Percentiles rank a stretch among this genome's conserved stretches.
These are phyloP conservation scores for Physaria fendleri DNA, from an alignment of 345 rosid species.

Conservation along the genomic window DNA sequence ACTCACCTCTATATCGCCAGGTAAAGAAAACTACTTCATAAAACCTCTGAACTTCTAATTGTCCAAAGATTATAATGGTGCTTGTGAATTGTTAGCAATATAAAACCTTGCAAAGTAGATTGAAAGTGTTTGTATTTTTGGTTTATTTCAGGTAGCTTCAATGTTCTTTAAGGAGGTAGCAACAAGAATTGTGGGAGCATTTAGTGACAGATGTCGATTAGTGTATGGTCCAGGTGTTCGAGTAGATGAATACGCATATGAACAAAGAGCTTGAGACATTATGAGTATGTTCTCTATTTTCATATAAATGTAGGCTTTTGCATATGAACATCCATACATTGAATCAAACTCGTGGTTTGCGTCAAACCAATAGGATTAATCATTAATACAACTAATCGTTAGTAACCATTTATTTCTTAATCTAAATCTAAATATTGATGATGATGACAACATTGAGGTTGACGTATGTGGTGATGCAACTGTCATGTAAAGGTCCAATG, in stretches of 20 bases:
- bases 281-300: conserved; percentile 1
- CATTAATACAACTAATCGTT: too few species aligned
- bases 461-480: conserved; percentile 2
- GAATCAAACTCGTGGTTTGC: too few species aligned
- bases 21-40: conserved; percentile 31
- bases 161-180: conserved; percentile 89
- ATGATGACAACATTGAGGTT: not conserved
- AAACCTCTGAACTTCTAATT: too few species aligned
- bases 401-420: not conserved
- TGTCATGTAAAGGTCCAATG: not conserved
- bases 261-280: conserved; percentile 46
- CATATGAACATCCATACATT: conserved; percentile 5
- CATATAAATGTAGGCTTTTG: conserved; percentile 16
- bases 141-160: conserved; percentile 54
- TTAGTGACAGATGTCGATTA: conserved; percentile 65
- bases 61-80: too few species aligned
- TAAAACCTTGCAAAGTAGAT: not conserved
- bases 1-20: conserved; percentile 93
- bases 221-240: conserved; percentile 67
- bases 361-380: too few species aligned
- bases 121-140: not conserved
- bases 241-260: conserved; percentile 53
- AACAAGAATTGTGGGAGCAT: conserved; percentile 64
- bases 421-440: not conserved
- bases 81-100: not conserved